phyloP scores from a whole-genome alignment of 1,284 basidiomycete species.

The Papiliotrema flavescens region DNA sequence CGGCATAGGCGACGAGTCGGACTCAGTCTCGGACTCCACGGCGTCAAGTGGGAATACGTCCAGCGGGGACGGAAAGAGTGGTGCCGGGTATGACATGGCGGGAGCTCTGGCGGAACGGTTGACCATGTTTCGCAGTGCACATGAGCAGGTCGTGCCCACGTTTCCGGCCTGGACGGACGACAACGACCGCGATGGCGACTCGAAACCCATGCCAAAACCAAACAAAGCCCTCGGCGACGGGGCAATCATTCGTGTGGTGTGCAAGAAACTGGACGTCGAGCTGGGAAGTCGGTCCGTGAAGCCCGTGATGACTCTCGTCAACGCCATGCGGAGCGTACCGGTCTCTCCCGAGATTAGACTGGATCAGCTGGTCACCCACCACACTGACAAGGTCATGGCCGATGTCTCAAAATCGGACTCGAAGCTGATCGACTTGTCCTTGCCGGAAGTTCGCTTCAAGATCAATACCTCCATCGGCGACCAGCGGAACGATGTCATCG shows the following conservation, averaged over 20 bases:
- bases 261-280: not conserved
- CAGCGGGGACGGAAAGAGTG: not conserved
- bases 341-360: not conserved
- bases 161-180: not conserved
- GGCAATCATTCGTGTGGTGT: not conserved
- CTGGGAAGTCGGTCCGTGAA: not conserved
- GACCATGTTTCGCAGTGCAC: not conserved
- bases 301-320: not conserved
- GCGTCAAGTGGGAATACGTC: not conserved
- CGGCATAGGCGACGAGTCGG: constrained; percentile 12
- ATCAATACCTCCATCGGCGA: not conserved
- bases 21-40: constrained; percentile 1
- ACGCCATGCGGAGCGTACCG: not conserved
- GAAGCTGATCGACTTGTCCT: not conserved
- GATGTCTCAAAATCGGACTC: not conserved
- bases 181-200: not conserved
- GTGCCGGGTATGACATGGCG: constrained; percentile 13
- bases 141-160: not conserved
- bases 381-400: not conserved
- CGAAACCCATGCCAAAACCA: not conserved
- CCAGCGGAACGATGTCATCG: not conserved
- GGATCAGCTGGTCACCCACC: not conserved
- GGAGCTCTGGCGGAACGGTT: constrained; percentile 11
- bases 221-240: not conserved
- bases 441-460: not conserved